These are phyloP conservation scores for Sporisorium exsertum DNA, from an alignment of 1,284 basidiomycete species.

Conservation along the genomic window DNA sequence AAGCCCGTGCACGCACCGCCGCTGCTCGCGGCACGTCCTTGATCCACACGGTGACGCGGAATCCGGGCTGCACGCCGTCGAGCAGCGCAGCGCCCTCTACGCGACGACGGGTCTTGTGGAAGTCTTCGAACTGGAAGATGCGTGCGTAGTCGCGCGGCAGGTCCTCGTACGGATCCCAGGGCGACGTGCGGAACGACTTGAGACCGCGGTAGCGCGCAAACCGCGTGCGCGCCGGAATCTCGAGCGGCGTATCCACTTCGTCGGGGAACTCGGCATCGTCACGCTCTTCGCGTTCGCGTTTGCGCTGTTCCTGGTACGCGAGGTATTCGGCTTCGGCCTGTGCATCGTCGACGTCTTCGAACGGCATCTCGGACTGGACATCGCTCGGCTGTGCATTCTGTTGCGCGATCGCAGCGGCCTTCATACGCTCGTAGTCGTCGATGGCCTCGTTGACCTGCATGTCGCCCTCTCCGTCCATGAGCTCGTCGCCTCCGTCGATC, in stretches of 20 bases:
- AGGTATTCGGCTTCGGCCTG: constrained; percentile 75
- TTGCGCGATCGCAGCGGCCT: constrained; percentile 73
- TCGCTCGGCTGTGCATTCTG: constrained; percentile 29
- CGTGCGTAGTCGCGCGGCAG: constrained; percentile 91
- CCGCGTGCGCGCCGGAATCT: constrained; percentile 83
- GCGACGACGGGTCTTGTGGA: constrained; percentile 83
- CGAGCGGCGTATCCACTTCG: constrained; percentile 94
- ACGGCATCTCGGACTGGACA: constrained; percentile 29
- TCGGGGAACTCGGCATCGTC: constrained; percentile 91
- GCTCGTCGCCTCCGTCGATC: constrained; percentile 79
- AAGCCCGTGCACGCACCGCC: constrained; percentile 51
- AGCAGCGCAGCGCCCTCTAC: constrained; percentile 72
- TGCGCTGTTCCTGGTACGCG: constrained; percentile 80
- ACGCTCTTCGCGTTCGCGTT: constrained; percentile 80
- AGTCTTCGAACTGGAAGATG: constrained; percentile 98
- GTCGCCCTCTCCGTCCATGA: constrained; percentile 75
- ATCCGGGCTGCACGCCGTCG: constrained; percentile 58
- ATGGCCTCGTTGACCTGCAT: constrained; percentile 76
- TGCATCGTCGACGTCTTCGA: constrained; percentile 71
- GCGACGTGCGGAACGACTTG: constrained; percentile 90
- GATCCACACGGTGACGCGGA: constrained; percentile 54
- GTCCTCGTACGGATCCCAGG: constrained; percentile 98
- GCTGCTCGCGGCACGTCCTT: constrained; percentile 56
- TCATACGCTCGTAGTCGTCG: constrained; percentile 90
- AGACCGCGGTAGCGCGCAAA: constrained; percentile 94